These are phyloP conservation scores for Suillus placidus DNA, from an alignment of 768 basidiomycete species.

Conservation along the genomic window DNA sequence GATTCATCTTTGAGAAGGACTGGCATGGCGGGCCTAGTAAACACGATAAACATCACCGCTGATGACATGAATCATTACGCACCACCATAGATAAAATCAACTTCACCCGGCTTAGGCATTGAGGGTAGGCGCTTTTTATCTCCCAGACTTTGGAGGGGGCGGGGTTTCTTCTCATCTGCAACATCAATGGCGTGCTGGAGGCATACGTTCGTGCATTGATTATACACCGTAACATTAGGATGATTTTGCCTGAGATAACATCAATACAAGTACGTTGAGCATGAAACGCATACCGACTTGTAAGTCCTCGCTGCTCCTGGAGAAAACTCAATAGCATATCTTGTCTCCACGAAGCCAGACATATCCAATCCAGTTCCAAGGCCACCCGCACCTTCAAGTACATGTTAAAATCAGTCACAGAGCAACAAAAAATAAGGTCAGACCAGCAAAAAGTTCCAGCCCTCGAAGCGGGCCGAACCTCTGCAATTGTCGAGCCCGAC, in stretches of 20 bases:
- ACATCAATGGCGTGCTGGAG: constrained; percentile 59
- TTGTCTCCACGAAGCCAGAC: constrained; percentile 62
- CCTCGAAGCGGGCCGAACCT: constrained; percentile 52
- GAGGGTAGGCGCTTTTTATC: constrained; percentile 39
- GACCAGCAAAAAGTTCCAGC: constrained; percentile 73
- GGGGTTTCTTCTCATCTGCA: constrained; percentile 42
- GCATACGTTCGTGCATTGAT: constrained; percentile 62
- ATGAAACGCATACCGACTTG: constrained; percentile 41
- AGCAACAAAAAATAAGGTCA: constrained; percentile 13
- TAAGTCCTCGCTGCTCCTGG: constrained; percentile 67
- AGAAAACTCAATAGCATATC: constrained; percentile 70
- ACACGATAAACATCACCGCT: neutral
- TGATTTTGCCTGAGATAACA: constrained; percentile 56
- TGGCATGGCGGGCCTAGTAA: constrained; percentile 74
- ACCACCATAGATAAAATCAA: constrained; percentile 80
- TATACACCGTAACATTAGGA: constrained; percentile 59
- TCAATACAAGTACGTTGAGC: neutral
- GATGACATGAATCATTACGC: constrained; percentile 24
- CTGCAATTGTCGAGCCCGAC: constrained; percentile 32
- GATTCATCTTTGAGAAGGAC: constrained; percentile 68
- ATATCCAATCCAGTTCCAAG: constrained; percentile 67
- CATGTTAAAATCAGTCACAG: constrained; percentile 1
- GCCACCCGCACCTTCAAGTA: constrained; percentile 66
- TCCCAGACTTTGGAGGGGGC: constrained; percentile 44
- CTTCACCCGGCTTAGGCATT: constrained; percentile 60